Conservation (phyloP, 2,329 filamentous ascomycete genomes). For the Claviceps maximensis region DNA sequence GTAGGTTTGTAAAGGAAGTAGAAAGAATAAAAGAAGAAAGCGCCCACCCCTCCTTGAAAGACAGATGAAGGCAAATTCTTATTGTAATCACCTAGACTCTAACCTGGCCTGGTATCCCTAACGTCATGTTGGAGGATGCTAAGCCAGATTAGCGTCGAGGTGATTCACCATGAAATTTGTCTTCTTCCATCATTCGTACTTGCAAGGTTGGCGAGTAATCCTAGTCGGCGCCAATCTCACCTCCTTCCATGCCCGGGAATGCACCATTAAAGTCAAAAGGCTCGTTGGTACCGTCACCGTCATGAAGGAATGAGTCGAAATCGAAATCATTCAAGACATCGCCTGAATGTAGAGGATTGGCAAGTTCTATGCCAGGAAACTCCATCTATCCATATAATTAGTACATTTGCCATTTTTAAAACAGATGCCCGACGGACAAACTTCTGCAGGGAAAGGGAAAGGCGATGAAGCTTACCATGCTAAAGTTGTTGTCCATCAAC, state of each 20-base stretch:
- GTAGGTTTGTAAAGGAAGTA: conserved; percentile 13
- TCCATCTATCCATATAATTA: conserved; percentile 22
- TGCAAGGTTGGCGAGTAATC: neutral
- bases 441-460: neutral
- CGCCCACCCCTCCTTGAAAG: too few relatives aligned
- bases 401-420: conserved; percentile 1
- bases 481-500: conserved; percentile 34
- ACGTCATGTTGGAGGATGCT: conserved; percentile 27
- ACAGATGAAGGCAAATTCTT: neutral
- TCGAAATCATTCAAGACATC: conserved; percentile 56
- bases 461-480: conserved; percentile 27
- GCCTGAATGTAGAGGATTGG: conserved; percentile 37
- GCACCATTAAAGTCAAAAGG: conserved; percentile 41
- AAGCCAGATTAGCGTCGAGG: conserved; percentile 23
- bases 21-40: conserved; percentile 5
- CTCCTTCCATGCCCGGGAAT: conserved; percentile 40
- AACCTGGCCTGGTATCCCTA: too few relatives aligned
- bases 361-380: conserved; percentile 39
- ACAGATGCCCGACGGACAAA: neutral
- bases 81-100: too few relatives aligned
- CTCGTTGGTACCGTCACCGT: conserved; percentile 30
- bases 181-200: neutral
- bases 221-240: conserved; percentile 46
- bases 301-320: conserved; percentile 53
- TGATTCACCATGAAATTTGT: conserved; percentile 11